These are phyloP conservation scores for Cyclotella distinguenda DNA, from an alignment of 108 stramenopile species.

Conservation along the genomic window DNA sequence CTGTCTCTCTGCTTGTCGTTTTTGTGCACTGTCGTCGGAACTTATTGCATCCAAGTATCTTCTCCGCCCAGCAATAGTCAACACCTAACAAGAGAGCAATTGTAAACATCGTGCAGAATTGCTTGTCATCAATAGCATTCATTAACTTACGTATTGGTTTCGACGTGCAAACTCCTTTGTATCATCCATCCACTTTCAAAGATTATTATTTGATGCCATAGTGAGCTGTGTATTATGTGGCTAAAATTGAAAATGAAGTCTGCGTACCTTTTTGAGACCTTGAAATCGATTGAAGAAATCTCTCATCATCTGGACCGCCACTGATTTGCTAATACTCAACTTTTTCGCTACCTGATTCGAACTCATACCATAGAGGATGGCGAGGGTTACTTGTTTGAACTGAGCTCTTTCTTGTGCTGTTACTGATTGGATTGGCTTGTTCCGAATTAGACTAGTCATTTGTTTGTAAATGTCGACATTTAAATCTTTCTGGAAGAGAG, in stretches of 20 bases:
- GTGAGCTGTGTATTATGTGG: too few species aligned
- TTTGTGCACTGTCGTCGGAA: conserved; percentile 32
- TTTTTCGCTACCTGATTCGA: conserved; percentile 51
- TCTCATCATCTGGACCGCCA: conserved; percentile 33
- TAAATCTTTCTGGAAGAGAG: conserved; percentile 35
- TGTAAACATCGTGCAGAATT: too few species aligned
- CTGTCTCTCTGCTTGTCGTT: conserved; percentile 62
- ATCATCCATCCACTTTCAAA: conserved; percentile 38
- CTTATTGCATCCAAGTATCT: conserved; percentile 49
- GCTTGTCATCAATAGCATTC: too few species aligned
- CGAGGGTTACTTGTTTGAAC: conserved; percentile 62
- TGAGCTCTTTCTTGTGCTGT: conserved; percentile 43
- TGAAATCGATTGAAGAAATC: conserved; percentile 57
- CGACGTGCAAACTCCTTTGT: conserved; percentile 25
- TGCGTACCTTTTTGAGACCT: conserved; percentile 20
- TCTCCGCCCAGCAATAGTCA: conserved; percentile 46
- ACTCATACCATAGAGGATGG: conserved; percentile 62
- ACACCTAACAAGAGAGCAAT: too few species aligned
- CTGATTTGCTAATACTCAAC: conserved; percentile 35
- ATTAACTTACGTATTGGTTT: conserved; percentile 17
- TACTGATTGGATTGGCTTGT: conserved; percentile 35
- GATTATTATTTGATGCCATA: too few species aligned
- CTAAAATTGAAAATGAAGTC: not conserved
- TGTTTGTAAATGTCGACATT: conserved; percentile 57
- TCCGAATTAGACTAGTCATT: conserved; percentile 47